Conservation (phyloP, 371 early-diverging fungal genomes). For the Apophysomyces ossiformis region DNA sequence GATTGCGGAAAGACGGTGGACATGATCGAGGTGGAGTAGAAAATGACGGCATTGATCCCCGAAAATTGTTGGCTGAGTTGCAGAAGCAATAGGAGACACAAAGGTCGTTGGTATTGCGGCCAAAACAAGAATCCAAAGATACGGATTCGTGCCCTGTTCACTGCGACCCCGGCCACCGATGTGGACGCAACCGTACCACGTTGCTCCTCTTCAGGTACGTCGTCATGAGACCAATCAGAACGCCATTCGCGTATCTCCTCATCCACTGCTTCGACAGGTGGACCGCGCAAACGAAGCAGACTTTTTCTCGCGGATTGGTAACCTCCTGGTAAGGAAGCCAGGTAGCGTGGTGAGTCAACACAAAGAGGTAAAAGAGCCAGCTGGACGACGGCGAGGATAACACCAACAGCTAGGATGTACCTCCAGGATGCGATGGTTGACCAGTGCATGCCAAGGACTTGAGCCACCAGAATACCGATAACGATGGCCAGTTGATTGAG, state of each 20-base stretch:
- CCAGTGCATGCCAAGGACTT: constrained; percentile 65
- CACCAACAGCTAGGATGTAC: constrained; percentile 60
- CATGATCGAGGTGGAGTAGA: constrained; percentile 84
- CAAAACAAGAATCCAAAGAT: constrained; percentile 46
- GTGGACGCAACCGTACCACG: background rate
- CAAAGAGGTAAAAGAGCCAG: constrained; percentile 67
- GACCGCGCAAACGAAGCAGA: constrained; percentile 62
- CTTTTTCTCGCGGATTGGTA: constrained; percentile 57
- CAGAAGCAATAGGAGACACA: constrained; percentile 74
- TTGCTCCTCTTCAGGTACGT: constrained; percentile 12
- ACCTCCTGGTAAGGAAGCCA: constrained; percentile 59
- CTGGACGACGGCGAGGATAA: constrained; percentile 67
- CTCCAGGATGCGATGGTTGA: constrained; percentile 71
- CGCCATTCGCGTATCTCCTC: constrained; percentile 71
- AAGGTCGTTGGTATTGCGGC: constrained; percentile 62
- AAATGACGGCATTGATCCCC: constrained; percentile 94
- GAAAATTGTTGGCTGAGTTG: constrained; percentile 85
- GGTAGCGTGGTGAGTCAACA: constrained; percentile 81
- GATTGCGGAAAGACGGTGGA: constrained; percentile 65
- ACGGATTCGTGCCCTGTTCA: constrained; percentile 23
- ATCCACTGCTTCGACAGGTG: constrained; percentile 54
- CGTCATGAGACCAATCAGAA: constrained; percentile 30
- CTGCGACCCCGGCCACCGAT: background rate
- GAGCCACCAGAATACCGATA: constrained; percentile 76
- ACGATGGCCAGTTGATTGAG: constrained; percentile 88